Evolutionary conservation across 192 early-diverging fungal species (phyloP), one percentile per base, ranked within the genome.

Genomic region (Cladochytrium replicatum): DNA sequence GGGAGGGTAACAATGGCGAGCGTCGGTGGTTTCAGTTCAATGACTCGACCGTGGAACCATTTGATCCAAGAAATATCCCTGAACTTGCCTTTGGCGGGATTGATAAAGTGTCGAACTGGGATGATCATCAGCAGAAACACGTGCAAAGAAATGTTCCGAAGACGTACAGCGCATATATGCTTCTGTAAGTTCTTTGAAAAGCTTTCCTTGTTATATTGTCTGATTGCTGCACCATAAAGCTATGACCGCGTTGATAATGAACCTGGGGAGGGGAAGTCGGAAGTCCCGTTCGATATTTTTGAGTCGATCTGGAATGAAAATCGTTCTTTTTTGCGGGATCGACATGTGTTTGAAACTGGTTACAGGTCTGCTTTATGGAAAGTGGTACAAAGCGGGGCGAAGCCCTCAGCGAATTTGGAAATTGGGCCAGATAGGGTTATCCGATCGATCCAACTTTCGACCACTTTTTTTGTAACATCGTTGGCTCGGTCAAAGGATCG

Each of bases 101-200:
- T 6, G 67, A 66, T 29, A 58, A 46, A 22, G 50, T 72, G n/a
- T 43, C 61, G 9, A 38, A 61, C 38, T 57, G 41, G 71, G 68
- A 42, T 57, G 39, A 47, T 32, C 52, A 53, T 37, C n/a, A n/a
- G n/a, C n/a, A 72, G 69, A 42, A 54, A 50, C 21, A 49, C 61
- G 0, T 28, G 63, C n/a, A 46, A 60, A 30, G 43, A 54, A 11
- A 59, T 52, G 22, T 42, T n/a, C n/a, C 54, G 21, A 74, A 69
- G 41, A 69, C 71, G 4, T 72, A 74, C 48, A 73, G 68, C 26
- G 72, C 72, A 1, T 74, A 74, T 37, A 74, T 74, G 72, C 51
- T 74, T 22, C 72, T 74, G 17, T 74, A 74, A 37, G 34, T 37
- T 13, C 13, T 13, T 13, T 17, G 17, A 37, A 17, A 13, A 37